Base-by-base conservation (phyloP, 192 early-diverging fungal species). In the Dispira simplex region DNA sequence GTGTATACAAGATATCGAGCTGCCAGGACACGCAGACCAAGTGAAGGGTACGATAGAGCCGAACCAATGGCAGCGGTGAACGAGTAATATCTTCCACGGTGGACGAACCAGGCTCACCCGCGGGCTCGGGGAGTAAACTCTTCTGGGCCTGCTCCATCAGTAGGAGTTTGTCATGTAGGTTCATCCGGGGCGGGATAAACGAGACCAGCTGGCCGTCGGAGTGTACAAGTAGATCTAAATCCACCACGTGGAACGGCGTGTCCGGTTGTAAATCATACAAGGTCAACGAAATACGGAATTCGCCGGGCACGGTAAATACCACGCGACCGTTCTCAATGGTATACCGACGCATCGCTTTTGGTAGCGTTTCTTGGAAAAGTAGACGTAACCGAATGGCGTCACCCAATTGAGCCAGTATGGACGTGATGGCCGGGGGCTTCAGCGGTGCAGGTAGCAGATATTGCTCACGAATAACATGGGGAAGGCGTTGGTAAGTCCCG, bases 401-500 rank as follows among this genome's bases (percentile, higher is more conserved):
- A 67, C 90, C 78, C 56, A 92, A 70, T 20, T 75, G 76, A 3
- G 68, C 63, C 56, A 90, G 66, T 1, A 87, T 82, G 21, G 82
- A 65, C 13, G 80, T 69, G 4, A 87, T 79, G 67, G 90, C 78
- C 23, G 70, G 57, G 55, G 79, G 73, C 12, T 71, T 77, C 21
- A 91, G 74, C 39, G 69, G 70, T 27, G 77, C 77, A 14, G 83
- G 81, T 11, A 77, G 78, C 32, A 88, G 70, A 46, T 69, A 68
- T 11, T 75, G 70, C 53, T 87, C 84, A 70, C 86, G 84, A 32
- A 92, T 85, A 39, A 83, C 81, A 3, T 72, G 68, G 1, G 92
- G 92, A 60, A 95, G 75, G 6, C 86, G 79, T 54, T 85, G 83
- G 65, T 92, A 95, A 23, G 80, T 79, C 46, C 92, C 89, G 6